Evolutionary conservation across 805 yeast species (phyloP).

Genomic region (Wickerhamiella qilinensis): DNA sequence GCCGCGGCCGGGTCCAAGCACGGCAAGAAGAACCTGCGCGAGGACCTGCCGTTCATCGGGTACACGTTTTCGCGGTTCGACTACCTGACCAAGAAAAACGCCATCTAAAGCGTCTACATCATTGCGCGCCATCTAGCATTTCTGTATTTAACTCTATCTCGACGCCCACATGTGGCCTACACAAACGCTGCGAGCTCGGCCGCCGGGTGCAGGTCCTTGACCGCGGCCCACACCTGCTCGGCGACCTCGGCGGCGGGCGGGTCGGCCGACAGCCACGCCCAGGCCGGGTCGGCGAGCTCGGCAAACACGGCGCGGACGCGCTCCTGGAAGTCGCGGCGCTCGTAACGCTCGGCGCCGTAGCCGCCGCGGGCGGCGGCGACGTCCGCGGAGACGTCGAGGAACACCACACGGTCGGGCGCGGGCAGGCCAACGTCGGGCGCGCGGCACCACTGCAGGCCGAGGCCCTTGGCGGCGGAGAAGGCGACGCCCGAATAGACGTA

Average conservation of each 20-base stretch:
- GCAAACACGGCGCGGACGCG: constrained; percentile 47
- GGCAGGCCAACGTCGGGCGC: constrained; percentile 75
- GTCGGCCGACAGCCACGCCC: constrained; percentile 45
- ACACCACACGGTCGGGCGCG: constrained; percentile 69
- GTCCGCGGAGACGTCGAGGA: constrained; percentile 43
- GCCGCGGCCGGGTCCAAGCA: constrained; percentile 30
- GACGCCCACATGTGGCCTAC: not conserved
- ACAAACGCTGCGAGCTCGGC: not conserved
- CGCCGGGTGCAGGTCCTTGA: not conserved
- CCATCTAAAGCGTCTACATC: constrained; percentile 12
- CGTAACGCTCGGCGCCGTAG: constrained; percentile 92
- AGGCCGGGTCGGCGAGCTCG: constrained; percentile 19
- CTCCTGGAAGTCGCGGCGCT: constrained; percentile 54
- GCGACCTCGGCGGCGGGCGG: constrained; percentile 42
- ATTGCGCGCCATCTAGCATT: no score
- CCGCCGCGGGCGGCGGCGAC: constrained; percentile 43
- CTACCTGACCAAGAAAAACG: constrained; percentile 45
- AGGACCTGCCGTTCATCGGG: constrained; percentile 92
- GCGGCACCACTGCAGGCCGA: constrained; percentile 61
- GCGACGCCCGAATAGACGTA: constrained; percentile 90
- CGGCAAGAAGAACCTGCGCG: constrained; percentile 54
- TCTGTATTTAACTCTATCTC: no score
- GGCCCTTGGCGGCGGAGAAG: constrained; percentile 73
- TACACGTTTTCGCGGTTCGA: constrained; percentile 93
- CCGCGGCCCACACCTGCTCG: constrained; percentile 26